Evolutionary conservation across 2,329 filamentous ascomycete genomes (phyloP).

Genomic region (Fusarium floridanum): DNA sequence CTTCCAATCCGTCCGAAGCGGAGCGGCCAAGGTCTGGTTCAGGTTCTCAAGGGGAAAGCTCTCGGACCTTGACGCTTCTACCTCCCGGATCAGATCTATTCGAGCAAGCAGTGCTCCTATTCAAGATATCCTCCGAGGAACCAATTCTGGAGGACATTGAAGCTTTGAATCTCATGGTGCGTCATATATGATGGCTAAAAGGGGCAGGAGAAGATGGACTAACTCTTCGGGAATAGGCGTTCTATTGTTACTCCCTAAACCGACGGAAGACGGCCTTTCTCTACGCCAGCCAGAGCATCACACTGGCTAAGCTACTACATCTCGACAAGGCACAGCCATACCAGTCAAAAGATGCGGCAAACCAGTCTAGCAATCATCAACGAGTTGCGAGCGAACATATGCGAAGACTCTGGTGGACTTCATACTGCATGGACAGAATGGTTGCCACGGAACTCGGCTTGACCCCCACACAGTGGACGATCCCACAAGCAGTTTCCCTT

Average conservation of each 20-base stretch:
- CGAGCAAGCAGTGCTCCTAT: conserved; percentile 18
- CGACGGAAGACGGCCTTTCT: conserved; percentile 21
- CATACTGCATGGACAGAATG: conserved; percentile 25
- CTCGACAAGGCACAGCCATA: conserved; percentile 9
- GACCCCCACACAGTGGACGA: conserved; percentile 3
- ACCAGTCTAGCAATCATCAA: background rate
- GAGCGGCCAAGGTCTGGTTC: background rate
- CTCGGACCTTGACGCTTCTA: background rate
- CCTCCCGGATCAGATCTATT: conserved; percentile 17
- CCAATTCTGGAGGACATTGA: conserved; percentile 17
- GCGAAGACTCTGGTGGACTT: conserved; percentile 20
- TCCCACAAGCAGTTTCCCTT: background rate
- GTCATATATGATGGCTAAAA: background rate
- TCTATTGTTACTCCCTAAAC: conserved; percentile 27
- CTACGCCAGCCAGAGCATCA: conserved; percentile 21
- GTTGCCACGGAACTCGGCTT: conserved; percentile 13
- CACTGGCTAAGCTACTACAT: conserved; percentile 7
- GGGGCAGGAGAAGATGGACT: background rate
- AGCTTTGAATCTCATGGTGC: conserved; percentile 21
- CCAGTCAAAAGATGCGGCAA: background rate
- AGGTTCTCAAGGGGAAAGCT: background rate
- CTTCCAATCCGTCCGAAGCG: background rate
- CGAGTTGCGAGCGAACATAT: conserved; percentile 9
- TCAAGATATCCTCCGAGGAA: conserved; percentile 20
- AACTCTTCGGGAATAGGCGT: conserved; percentile 3